Evolutionary conservation across 2,329 filamentous ascomycete genomes (phyloP).

Genomic region (Exophiala calicioides): DNA sequence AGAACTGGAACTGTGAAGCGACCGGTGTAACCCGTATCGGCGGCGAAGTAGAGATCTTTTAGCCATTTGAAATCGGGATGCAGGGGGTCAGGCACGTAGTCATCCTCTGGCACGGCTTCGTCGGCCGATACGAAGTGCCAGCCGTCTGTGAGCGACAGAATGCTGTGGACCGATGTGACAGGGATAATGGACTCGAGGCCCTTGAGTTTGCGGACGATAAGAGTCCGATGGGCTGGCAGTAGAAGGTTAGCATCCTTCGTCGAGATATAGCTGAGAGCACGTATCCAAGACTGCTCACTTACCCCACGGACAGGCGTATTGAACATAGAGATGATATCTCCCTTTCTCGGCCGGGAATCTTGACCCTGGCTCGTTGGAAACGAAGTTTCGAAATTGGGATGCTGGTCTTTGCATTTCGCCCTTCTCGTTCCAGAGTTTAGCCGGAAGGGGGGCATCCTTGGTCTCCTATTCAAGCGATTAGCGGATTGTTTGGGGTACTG

Average conservation of each 20-base stretch:
- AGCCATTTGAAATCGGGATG: slow-evolving; percentile 67
- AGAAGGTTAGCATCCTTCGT: no score
- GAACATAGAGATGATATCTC: slow-evolving; percentile 91
- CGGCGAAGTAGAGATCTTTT: slow-evolving; percentile 71
- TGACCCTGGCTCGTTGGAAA: slow-evolving; percentile 70
- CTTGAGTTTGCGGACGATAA: slow-evolving; percentile 52
- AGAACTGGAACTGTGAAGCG: slow-evolving; percentile 80
- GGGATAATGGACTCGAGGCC: slow-evolving; percentile 54
- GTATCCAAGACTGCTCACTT: slow-evolving; percentile 23
- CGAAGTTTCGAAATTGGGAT: slow-evolving; percentile 77
- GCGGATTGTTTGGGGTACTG: no score
- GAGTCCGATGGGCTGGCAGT: slow-evolving; percentile 49
- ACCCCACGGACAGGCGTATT: slow-evolving; percentile 90
- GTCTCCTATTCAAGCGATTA: slow-evolving; percentile 64
- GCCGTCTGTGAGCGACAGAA: slow-evolving; percentile 52
- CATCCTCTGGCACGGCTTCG: slow-evolving; percentile 58
- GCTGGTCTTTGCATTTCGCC: slow-evolving; percentile 90
- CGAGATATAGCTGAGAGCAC: slow-evolving; percentile 33
- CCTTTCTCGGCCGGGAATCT: slow-evolving; percentile 81
- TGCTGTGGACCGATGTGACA: slow-evolving; percentile 81
- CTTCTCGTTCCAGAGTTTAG: slow-evolving; percentile 59
- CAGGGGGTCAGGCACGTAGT: slow-evolving; percentile 49
- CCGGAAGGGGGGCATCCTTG: slow-evolving; percentile 69
- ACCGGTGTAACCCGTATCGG: slow-evolving; percentile 66
- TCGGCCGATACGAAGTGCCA: slow-evolving; percentile 74